Evolutionary conservation across 176 grass and related monocot species (phyloP).

Genomic region (Triticum urartu): DNA sequence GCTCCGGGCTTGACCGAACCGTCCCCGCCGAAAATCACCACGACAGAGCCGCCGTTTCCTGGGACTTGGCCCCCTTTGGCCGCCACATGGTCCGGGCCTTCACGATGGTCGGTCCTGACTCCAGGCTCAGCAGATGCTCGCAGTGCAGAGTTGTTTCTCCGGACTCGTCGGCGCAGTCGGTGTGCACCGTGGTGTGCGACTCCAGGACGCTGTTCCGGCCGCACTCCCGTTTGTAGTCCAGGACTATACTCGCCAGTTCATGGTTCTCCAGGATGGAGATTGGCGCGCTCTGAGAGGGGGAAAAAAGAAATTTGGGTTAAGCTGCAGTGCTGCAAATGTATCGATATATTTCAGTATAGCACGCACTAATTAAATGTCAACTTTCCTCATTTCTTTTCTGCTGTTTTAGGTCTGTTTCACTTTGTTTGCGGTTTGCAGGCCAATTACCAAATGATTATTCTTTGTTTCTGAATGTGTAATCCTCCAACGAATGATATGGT

Average conservation of each 20-base stretch:
- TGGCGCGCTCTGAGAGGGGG: constrained; percentile 61
- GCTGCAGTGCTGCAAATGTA: neutral
- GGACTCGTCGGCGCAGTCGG: constrained; percentile 30
- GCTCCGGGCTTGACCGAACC: neutral
- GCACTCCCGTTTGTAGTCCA: constrained; percentile 90
- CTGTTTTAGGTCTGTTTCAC: neutral
- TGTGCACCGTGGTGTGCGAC: constrained; percentile 66
- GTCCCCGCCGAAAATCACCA: constrained; percentile 28
- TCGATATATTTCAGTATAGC: neutral
- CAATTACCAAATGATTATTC: neutral
- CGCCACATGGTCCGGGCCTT: constrained; percentile 77
- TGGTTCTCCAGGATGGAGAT: constrained; percentile 94
- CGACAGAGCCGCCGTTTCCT: constrained; percentile 15
- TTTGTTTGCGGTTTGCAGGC: neutral
- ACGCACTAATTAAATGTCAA: neutral
- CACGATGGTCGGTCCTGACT: constrained; percentile 69
- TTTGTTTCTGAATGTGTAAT: neutral
- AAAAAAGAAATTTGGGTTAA: neutral
- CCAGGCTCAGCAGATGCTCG: constrained; percentile 79
- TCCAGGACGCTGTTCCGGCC: constrained; percentile 76
- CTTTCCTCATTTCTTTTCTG: neutral
- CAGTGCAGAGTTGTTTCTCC: constrained; percentile 65
- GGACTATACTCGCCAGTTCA: constrained; percentile 73
- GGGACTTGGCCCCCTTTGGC: constrained; percentile 39
- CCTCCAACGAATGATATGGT: neutral